Percentiles rank a stretch among this genome's conserved stretches.
Evolutionary conservation across 1,284 basidiomycete genomes (phyloP).

Genomic region (Moniliella sp.): DNA sequence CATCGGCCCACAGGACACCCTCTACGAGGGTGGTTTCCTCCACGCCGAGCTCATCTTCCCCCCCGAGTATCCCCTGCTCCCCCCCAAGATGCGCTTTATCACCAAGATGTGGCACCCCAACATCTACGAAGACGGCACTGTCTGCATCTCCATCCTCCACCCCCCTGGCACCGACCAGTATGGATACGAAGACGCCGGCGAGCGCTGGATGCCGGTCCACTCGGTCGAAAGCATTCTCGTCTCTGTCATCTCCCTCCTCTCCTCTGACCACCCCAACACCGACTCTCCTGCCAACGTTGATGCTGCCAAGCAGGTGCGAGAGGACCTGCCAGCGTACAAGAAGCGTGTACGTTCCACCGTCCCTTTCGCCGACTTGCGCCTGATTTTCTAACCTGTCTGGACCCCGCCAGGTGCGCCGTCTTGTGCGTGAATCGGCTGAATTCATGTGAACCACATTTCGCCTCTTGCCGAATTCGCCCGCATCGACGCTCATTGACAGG

Average conservation of each 20-base stretch:
- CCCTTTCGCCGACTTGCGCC: too few relatives aligned
- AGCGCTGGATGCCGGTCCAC: conserved; percentile 92
- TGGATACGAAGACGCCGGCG: conserved; percentile 88
- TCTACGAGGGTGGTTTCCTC: conserved; percentile 32
- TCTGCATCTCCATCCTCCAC: conserved; percentile 95
- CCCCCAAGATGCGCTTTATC: conserved; percentile 84
- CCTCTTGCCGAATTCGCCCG: too few relatives aligned
- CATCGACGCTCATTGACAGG: too few relatives aligned
- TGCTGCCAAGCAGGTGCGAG: conserved; percentile 39
- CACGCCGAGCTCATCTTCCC: conserved; percentile 30
- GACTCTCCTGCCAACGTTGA: conserved; percentile 95
- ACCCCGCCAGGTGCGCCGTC: too few relatives aligned
- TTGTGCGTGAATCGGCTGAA: not conserved
- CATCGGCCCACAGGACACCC: conserved; percentile 32
- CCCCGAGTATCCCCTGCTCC: conserved; percentile 53
- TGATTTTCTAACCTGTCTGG: too few relatives aligned
- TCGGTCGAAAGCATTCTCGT: conserved; percentile 88
- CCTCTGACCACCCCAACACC: conserved; percentile 70
- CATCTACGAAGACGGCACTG: conserved; percentile 61
- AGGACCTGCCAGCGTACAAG: conserved; percentile 1
- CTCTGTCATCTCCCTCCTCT: conserved; percentile 83
- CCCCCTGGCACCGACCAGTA: conserved; percentile 90
- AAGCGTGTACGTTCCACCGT: too few relatives aligned
- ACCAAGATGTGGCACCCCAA: conserved; percentile 99
- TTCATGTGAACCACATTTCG: too few relatives aligned